Base-by-base conservation (phyloP, 257 asterid species). In the Craterostigma plantagineum region DNA sequence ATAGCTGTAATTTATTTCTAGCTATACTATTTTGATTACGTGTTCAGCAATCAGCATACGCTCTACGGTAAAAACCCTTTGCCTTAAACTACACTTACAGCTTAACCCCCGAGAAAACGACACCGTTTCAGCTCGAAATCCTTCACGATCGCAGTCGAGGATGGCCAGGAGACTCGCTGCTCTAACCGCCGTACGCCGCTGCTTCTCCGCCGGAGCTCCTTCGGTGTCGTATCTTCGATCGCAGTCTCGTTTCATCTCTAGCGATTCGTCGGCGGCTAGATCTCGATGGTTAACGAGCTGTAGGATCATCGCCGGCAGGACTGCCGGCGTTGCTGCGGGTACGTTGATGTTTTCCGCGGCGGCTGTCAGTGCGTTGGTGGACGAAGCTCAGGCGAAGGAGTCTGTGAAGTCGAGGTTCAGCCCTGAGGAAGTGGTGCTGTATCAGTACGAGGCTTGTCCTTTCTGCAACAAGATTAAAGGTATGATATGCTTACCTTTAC, bases 381-480 rank as follows among this genome's bases (percentile, higher is more conserved):
- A 49, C 15, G 92, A 83, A 62, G 91, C 45, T 14, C 73, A 71
- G 46, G 95, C 93, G 1, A 87, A 82, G 58, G 98, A 72, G 61
- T 65, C 72, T 0, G 59, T 74, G 45, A 73, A 61, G 48, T 17
- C 53, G 27, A 61, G 69, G 38, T 66, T 69, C 52, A 48, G 54
- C 35, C 92, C 91, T 0, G 48, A 69, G 0, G 84, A 83, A 36
- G 83, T 90, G 33, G 87, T 90, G 45, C 79, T 90, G 47, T 90
- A 90, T 58, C 99, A 90, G 61, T 90, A 79, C 34, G 95, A 77
- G 53, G 94, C 98, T 34, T 90, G 95, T 56, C 95, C 95, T 10
- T 82, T 82, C 65, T 90, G 98, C 37, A 90, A 90, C 63, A 90
- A 90, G 76, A 93, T 83, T 45, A 90, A 83, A 90, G 99, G 99